A percentile compares a stretch with the other conserved stretches of the same genome.
Evolutionary conservation across 2,329 filamentous ascomycete genomes (phyloP).

Genomic region (Paraphaeosphaeria sporulosa): DNA sequence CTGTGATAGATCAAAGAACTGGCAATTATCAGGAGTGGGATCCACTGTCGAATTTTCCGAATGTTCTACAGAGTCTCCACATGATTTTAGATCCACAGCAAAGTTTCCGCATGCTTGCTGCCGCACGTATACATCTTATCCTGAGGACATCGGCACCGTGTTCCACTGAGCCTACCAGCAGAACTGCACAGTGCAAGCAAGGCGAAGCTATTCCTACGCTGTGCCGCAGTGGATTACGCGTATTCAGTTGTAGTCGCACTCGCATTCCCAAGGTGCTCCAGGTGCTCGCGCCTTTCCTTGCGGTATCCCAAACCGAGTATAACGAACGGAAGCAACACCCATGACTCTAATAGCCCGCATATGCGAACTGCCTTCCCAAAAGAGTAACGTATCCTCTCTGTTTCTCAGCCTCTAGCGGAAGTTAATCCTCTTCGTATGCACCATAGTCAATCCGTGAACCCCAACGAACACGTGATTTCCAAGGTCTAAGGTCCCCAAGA

Average conservation of each 20-base stretch:
- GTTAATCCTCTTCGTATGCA: background rate
- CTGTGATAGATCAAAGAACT: too few relatives aligned
- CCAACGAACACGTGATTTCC: background rate
- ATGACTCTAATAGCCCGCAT: too few relatives aligned
- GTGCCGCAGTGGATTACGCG: too few relatives aligned
- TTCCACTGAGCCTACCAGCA: background rate
- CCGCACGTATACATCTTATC: background rate
- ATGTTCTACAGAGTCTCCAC: background rate
- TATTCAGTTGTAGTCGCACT: too few relatives aligned
- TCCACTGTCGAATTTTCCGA: background rate
- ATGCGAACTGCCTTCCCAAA: too few relatives aligned
- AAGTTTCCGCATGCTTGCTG: background rate
- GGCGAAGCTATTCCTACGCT: too few relatives aligned
- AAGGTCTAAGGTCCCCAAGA: background rate
- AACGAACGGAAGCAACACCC: too few relatives aligned
- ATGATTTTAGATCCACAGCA: background rate
- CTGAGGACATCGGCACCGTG: background rate
- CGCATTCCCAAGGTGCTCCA: too few relatives aligned
- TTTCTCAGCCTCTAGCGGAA: too few relatives aligned
- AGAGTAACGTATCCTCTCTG: too few relatives aligned
- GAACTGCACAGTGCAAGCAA: background rate
- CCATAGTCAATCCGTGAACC: background rate
- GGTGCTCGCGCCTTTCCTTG: too few relatives aligned
- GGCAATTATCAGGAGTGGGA: background rate
- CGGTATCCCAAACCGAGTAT: too few relatives aligned